A percentile compares a stretch with the other conserved stretches of the same genome.
These are phyloP conservation scores for Insectozyma bohioensis DNA, from an alignment of 1,139 yeast genomes.

Conservation along the genomic window DNA sequence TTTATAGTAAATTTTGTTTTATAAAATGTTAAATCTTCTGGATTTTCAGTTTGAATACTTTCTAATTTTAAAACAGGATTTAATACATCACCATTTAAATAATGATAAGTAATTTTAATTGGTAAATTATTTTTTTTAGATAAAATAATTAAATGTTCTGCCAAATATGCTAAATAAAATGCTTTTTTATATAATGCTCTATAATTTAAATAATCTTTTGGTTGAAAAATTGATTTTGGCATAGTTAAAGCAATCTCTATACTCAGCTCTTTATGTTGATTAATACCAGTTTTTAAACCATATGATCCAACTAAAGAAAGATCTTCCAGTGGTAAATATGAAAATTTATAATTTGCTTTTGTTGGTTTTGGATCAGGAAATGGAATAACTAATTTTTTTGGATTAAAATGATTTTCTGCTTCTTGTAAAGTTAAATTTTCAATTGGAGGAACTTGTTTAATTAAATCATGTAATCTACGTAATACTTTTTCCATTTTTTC, in stretches of 20 bases:
- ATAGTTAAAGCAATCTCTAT: constrained; percentile 80
- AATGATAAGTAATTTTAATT: constrained; percentile 55
- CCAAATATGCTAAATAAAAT: constrained; percentile 77
- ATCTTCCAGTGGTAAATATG: constrained; percentile 69
- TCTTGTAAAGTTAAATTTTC: constrained; percentile 52
- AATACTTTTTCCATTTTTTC: constrained; percentile 71
- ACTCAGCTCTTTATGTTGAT: constrained; percentile 48
- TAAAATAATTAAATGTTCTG: constrained; percentile 57
- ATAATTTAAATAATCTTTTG: constrained; percentile 87
- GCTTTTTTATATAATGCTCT: constrained; percentile 89
- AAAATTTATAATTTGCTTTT: constrained; percentile 66
- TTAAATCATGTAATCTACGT: constrained; percentile 70
- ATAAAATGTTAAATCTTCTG: constrained; percentile 53
- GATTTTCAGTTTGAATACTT: constrained; percentile 48
- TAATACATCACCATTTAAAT: constrained; percentile 63
- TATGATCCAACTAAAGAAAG: constrained; percentile 86
- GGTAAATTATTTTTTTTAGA: constrained; percentile 56
- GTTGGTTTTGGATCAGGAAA: constrained; percentile 88
- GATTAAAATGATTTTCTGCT: constrained; percentile 48
- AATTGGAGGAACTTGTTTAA: constrained; percentile 60
- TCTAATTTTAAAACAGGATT: constrained; percentile 63
- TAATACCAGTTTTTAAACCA: constrained; percentile 78
- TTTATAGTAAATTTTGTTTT: constrained; percentile 73
- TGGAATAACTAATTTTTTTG: constrained; percentile 63
- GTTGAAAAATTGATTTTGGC: constrained; percentile 74